Percentiles rank a stretch among this genome's conserved stretches.
phyloP scores from a whole-genome alignment of 1,284 basidiomycete genomes.

The Microbotryum saponariae region DNA sequence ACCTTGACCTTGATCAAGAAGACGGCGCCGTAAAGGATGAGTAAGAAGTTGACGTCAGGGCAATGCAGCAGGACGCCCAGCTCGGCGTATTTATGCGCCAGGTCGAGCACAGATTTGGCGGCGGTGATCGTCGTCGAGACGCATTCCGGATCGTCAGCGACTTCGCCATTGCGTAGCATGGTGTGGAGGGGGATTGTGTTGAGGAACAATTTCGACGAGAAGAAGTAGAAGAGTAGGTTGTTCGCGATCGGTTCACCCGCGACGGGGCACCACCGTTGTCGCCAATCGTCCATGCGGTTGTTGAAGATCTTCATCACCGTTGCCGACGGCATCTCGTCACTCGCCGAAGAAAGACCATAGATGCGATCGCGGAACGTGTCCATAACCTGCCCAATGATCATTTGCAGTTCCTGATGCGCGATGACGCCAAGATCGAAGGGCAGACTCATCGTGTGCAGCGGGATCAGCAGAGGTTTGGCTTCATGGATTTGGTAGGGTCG shows the following conservation, averaged over 20 bases:
- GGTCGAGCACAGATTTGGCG: constrained; percentile 13
- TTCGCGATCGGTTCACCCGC: constrained; percentile 27
- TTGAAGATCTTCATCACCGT: constrained; percentile 31
- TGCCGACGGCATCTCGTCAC: constrained; percentile 26
- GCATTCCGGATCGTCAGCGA: constrained; percentile 16
- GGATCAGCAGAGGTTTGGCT: constrained; percentile 22
- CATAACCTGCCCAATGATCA: constrained; percentile 28
- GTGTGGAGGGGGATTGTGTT: constrained; percentile 28
- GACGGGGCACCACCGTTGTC: constrained; percentile 22
- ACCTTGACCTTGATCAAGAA: constrained; percentile 29
- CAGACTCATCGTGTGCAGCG: constrained; percentile 19
- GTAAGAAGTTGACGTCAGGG: constrained; percentile 30
- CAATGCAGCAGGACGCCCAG: constrained; percentile 23
- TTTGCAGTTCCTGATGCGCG: constrained; percentile 25
- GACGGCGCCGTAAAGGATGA: constrained; percentile 27
- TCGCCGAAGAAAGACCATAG: constrained; percentile 22
- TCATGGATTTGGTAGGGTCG: constrained; percentile 29
- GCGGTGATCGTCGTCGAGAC: constrained; percentile 20
- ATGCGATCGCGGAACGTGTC: constrained; percentile 28
- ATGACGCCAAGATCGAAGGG: constrained; percentile 29
- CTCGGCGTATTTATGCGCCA: constrained; percentile 24
- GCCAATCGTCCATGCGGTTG: constrained; percentile 29
- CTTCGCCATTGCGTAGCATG: constrained; percentile 22
- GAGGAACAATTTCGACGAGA: constrained; percentile 25
- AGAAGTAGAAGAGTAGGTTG: constrained; percentile 27